Evolutionary conservation across 805 yeast genomes (phyloP), one percentile per base, ranked within the genome.

Genomic region (Hanseniaspora lindneri): DNA sequence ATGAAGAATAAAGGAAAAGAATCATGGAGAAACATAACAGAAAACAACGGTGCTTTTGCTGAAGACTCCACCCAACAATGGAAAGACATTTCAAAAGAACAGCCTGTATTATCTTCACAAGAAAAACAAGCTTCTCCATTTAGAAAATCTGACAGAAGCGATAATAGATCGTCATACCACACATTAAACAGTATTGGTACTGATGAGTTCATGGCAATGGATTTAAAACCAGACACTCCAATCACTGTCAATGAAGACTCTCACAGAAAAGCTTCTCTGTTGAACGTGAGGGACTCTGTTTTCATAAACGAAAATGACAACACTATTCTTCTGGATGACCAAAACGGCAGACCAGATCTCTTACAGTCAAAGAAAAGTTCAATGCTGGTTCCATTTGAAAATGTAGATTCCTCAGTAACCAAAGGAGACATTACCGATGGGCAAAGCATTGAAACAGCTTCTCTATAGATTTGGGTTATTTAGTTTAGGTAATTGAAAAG

Each of bases 121-220:
- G 14, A 24, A 5, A 66, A 54, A 56, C 60, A 16, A 56, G 60
- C 23, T 60, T 60, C 36, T 55, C 60, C 32, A 51, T 62, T 36
- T 66, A 71, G 69, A 67, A 28, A 69, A 54, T 68, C 21, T 23
- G 49, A 41, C 13, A 39, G 28, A 39, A 39, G 39, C 25, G 54
- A 53, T 23, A 50, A 75, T 40, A 75, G 89, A 60, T 78, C 75
- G 30, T 80, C 94, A 9, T 69, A 76, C 49, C 74, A 73, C 33
- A 83, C 96, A 0, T 58, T 82, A 50, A 87, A 86, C 24, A 86
- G 95, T 0, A 88, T 88, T 29, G 79, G 88, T 28, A 85, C 96
- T 1, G 84, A 80, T 44, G 89, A 85, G 60, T 72, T 87, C 41
- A 72, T 86, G 58, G 81, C 84, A 4, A 85, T 87, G 33, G 44